Conservation (phyloP, 2,329 filamentous ascomycete genomes). For the Calonectria ilicicola region DNA sequence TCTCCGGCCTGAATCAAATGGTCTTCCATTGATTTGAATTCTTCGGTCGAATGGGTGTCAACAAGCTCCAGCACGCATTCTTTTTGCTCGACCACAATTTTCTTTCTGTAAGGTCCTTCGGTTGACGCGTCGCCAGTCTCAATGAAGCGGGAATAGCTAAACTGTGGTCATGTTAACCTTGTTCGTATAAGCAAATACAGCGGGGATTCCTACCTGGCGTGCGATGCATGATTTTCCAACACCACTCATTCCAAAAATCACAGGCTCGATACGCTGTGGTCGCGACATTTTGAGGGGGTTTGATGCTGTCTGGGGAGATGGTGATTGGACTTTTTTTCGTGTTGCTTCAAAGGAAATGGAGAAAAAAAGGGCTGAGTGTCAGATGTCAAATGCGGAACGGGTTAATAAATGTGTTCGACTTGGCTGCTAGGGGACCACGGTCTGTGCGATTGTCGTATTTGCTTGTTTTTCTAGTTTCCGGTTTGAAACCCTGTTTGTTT, state of each 20-base stretch:
- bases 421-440: neutral
- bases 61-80: neutral
- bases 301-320: neutral
- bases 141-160: neutral
- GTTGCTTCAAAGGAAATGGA: too few relatives aligned
- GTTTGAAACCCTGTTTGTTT: neutral
- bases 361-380: neutral
- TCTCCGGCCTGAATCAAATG: neutral
- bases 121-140: neutral
- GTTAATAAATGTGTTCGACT: neutral
- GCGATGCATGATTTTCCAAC: constrained; percentile 6
- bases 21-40: neutral
- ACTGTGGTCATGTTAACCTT: neutral
- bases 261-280: neutral
- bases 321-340: too few relatives aligned
- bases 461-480: neutral
- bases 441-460: neutral
- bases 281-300: neutral
- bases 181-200: too few relatives aligned
- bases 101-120: neutral
- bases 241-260: neutral
- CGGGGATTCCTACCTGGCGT: neutral
- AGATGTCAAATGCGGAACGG: neutral
- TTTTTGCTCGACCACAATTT: neutral
- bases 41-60: neutral